Percentiles rank a stretch among this genome's conserved stretches.
These are phyloP conservation scores for Sanchytrium tribonematis DNA, from an alignment of 371 early-diverging fungal species.

Conservation along the genomic window DNA sequence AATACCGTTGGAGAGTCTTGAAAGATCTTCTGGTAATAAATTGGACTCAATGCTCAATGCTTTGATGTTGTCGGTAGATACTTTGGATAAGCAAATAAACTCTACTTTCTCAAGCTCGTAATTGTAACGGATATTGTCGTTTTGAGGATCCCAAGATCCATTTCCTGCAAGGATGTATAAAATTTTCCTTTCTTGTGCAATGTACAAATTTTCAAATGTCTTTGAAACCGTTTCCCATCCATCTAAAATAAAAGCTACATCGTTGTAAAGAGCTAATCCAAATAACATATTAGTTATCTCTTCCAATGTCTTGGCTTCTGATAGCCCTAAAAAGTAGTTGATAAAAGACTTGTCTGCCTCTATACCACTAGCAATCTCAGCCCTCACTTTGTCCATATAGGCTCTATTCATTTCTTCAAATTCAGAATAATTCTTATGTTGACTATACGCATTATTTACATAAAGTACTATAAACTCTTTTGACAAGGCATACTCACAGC, in stretches of 20 bases:
- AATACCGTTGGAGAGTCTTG: background rate
- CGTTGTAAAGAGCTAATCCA: background rate
- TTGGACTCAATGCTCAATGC: background rate
- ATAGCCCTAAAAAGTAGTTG: background rate
- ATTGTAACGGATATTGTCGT: background rate
- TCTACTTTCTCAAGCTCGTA: background rate
- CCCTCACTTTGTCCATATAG: background rate
- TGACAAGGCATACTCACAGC: conserved; percentile 1
- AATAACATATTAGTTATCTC: background rate
- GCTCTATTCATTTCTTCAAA: background rate
- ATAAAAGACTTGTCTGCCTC: background rate
- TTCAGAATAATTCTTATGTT: background rate
- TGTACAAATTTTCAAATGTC: background rate
- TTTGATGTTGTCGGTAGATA: background rate
- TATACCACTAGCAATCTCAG: background rate
- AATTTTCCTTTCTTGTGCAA: background rate
- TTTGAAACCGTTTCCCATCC: background rate
- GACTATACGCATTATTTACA: background rate
- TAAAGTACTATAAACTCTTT: conserved; percentile 1
- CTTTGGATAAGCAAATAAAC: background rate
- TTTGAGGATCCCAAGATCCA: background rate
- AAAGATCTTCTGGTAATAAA: background rate
- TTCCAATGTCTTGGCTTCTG: background rate
- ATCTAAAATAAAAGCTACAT: background rate
- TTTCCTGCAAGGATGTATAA: background rate